phyloP scores from a whole-genome alignment of 2,329 filamentous ascomycete species.

The Pseudocercospora vitis region DNA sequence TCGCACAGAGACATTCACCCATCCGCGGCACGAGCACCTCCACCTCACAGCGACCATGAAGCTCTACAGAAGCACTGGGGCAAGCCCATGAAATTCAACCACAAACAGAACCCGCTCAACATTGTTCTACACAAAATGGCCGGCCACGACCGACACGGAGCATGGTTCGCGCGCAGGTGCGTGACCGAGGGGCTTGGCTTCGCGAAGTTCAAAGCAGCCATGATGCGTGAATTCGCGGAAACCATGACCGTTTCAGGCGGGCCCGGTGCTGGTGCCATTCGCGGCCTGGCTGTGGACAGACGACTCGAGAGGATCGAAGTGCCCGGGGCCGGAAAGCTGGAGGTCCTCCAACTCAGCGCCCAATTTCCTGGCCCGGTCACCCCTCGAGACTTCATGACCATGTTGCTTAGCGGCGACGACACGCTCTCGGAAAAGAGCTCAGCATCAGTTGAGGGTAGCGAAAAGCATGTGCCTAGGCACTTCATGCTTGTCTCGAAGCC shows the following conservation, averaged over 20 bases:
- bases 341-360: slow-evolving; percentile 82
- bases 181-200: slow-evolving; percentile 78
- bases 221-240: slow-evolving; percentile 77
- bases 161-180: slow-evolving; percentile 87
- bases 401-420: slow-evolving; percentile 66
- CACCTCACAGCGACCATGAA: slow-evolving; percentile 54
- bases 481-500: slow-evolving; percentile 89
- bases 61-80: slow-evolving; percentile 78
- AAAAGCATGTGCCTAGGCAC: slow-evolving; percentile 57
- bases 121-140: slow-evolving; percentile 78
- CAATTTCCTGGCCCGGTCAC: slow-evolving; percentile 88
- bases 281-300: slow-evolving; percentile 81
- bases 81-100: slow-evolving; percentile 73
- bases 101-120: slow-evolving; percentile 71
- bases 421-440: slow-evolving; percentile 52
- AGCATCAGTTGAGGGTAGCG: slow-evolving; percentile 33
- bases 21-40: slow-evolving; percentile 52
- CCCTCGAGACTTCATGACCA: slow-evolving; percentile 81
- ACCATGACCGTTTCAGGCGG: slow-evolving; percentile 69
- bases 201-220: slow-evolving; percentile 71
- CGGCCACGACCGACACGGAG: slow-evolving; percentile 75
- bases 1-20: slow-evolving; percentile 55
- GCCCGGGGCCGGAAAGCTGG: slow-evolving; percentile 61
- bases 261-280: slow-evolving; percentile 71
- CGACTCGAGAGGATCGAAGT: slow-evolving; percentile 64